Percentiles rank a stretch among this genome's conserved stretches.
phyloP scores from a whole-genome alignment of 495 filamentous ascomycete genomes.

The Evernia prunastri region DNA sequence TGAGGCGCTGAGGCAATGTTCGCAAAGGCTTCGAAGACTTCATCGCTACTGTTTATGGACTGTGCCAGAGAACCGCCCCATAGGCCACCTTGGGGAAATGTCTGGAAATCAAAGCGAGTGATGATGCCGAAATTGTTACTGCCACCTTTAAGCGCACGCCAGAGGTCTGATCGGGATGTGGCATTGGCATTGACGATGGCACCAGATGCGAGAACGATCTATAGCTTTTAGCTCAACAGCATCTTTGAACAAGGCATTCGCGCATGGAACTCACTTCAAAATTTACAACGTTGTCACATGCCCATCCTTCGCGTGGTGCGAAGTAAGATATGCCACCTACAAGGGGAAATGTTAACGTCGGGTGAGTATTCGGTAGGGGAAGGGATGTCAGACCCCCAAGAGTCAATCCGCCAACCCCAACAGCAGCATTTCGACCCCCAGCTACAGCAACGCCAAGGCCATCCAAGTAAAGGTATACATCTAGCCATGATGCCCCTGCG shows the following conservation, averaged over 20 bases:
- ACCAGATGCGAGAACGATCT: conserved; percentile 35
- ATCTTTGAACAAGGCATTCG: background rate
- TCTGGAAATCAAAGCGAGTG: conserved; percentile 31
- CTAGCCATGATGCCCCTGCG: conserved; percentile 43
- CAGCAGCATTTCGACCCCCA: conserved; percentile 41
- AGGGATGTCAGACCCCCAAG: conserved; percentile 31
- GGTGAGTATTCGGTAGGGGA: no score
- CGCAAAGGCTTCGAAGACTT: conserved; percentile 13
- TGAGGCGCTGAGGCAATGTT: conserved; percentile 3
- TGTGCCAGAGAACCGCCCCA: conserved; percentile 34
- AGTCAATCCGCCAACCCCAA: conserved; percentile 39
- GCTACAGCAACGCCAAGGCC: conserved; percentile 38
- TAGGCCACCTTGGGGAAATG: conserved; percentile 32
- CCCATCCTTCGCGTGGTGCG: conserved; percentile 30
- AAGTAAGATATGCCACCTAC: conserved; percentile 33
- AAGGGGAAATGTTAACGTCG: background rate
- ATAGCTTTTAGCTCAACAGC: conserved; percentile 1
- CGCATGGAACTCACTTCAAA: conserved; percentile 4
- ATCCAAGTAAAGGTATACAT: conserved; percentile 43
- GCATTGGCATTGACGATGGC: conserved; percentile 32
- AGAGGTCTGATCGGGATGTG: conserved; percentile 28
- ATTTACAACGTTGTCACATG: conserved; percentile 32
- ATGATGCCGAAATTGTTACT: conserved; percentile 39
- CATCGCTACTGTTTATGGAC: conserved; percentile 8
- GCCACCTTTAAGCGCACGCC: conserved; percentile 36